Conservation (phyloP, 352 stramenopile genomes). For the Thalassiosira livingstoniorum region DNA sequence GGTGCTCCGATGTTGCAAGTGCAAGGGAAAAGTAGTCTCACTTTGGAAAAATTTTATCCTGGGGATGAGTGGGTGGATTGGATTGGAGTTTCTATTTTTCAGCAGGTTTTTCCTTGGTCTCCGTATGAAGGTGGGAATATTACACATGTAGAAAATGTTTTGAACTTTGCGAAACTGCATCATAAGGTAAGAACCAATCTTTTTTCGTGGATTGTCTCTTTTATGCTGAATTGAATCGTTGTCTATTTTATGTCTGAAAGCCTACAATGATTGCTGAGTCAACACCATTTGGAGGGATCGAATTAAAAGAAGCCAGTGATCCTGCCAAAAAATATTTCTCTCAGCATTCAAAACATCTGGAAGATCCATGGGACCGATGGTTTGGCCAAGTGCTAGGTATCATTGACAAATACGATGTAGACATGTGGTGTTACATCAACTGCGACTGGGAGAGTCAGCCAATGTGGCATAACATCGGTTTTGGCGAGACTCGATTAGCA, state of each 20-base stretch:
- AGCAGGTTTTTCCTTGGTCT: constrained; percentile 81
- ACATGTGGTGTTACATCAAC: constrained; percentile 87
- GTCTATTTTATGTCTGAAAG: constrained; percentile 35
- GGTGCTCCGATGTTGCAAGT: constrained; percentile 66
- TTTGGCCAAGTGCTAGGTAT: constrained; percentile 78
- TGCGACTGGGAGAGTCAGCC: constrained; percentile 83
- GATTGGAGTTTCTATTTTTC: constrained; percentile 85
- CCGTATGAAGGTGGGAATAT: constrained; percentile 48
- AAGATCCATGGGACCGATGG: constrained; percentile 80
- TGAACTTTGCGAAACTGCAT: constrained; percentile 75
- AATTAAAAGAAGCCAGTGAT: constrained; percentile 51
- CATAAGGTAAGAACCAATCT: constrained; percentile 34
- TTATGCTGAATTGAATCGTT: background rate
- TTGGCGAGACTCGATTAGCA: constrained; percentile 82
- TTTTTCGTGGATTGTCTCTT: background rate
- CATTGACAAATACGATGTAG: constrained; percentile 81
- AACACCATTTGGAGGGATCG: constrained; percentile 85
- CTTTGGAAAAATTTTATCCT: constrained; percentile 77
- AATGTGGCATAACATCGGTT: constrained; percentile 82
- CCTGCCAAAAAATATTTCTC: constrained; percentile 15
- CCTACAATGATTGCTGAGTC: constrained; percentile 87
- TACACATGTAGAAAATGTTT: constrained; percentile 69
- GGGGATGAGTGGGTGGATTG: constrained; percentile 83
- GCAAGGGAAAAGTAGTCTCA: constrained; percentile 23
- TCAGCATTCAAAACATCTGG: too few relatives aligned